Evolutionary conservation across 371 early-diverging fungal genomes (phyloP).

Genomic region (Syncephalastrum sp.): DNA sequence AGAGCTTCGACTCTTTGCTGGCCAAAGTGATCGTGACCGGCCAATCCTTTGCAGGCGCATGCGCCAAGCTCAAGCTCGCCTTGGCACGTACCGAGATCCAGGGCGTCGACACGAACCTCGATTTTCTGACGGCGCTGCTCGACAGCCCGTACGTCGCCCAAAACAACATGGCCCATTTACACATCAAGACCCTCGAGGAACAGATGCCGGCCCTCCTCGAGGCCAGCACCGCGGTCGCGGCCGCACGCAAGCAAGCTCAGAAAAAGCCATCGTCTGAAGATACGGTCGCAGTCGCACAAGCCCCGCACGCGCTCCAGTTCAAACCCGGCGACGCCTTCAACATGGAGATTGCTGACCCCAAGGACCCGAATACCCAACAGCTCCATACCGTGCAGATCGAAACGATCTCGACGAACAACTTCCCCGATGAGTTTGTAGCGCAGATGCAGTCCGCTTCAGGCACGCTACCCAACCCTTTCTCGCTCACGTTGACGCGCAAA

Average conservation of each 20-base stretch:
- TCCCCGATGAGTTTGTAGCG: conserved; percentile 34
- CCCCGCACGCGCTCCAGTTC: conserved; percentile 21
- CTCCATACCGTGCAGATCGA: conserved; percentile 33
- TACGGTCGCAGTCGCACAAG: background rate
- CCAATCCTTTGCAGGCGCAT: conserved; percentile 28
- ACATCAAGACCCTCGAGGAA: conserved; percentile 27
- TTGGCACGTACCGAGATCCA: conserved; percentile 24
- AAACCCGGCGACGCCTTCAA: conserved; percentile 44
- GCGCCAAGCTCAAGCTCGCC: conserved; percentile 26
- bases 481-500: conserved; percentile 26
- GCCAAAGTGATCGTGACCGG: conserved; percentile 44
- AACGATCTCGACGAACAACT: conserved; percentile 33
- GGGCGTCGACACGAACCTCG: conserved; percentile 38
- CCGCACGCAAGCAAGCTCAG: conserved; percentile 2
- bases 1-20: conserved; percentile 42
- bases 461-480: conserved; percentile 10
- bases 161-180: conserved; percentile 17
- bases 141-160: conserved; percentile 12
- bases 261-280: background rate
- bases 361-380: background rate
- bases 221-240: background rate
- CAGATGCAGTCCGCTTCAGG: conserved; percentile 20
- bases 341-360: conserved; percentile 19
- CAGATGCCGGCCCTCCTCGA: conserved; percentile 19
- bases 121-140: conserved; percentile 28